phyloP scores from a whole-genome alignment of 345 rosid species.

The Lepidium aucheri region DNA sequence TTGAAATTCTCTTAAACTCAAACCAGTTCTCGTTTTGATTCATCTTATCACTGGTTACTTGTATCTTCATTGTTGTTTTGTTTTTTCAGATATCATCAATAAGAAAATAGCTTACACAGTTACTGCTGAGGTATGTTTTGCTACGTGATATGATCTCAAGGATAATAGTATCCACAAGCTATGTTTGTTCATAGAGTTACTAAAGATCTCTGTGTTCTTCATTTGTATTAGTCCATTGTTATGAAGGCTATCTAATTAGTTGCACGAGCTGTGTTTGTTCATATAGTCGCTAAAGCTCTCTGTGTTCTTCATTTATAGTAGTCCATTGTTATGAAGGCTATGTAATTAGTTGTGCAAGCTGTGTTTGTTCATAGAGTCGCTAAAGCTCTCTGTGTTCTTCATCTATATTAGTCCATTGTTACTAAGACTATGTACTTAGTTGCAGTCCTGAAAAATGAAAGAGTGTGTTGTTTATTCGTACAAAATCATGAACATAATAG shows the following conservation, averaged over 20 bases:
- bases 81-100: conserved; percentile 11
- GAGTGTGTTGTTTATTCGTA: not conserved
- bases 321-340: too few relatives aligned
- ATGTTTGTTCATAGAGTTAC: not conserved
- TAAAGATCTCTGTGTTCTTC: not conserved
- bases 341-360: too few relatives aligned
- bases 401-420: not conserved
- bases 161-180: too few relatives aligned
- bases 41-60: not conserved
- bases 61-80: not conserved
- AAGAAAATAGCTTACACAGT: conserved; percentile 19
- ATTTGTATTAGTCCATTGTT: not conserved
- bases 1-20: not conserved
- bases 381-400: not conserved
- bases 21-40: not conserved
- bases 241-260: not conserved
- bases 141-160: not conserved
- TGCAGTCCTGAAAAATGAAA: not conserved
- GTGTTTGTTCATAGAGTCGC: not conserved
- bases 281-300: too few relatives aligned
- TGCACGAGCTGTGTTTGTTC: too few relatives aligned
- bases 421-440: not conserved
- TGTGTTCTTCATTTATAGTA: too few relatives aligned
- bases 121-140: conserved; percentile 11
- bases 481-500: not conserved